These are phyloP conservation scores for Grosmannia serpens DNA, from an alignment of 2,329 filamentous ascomycete species.

Conservation along the genomic window DNA sequence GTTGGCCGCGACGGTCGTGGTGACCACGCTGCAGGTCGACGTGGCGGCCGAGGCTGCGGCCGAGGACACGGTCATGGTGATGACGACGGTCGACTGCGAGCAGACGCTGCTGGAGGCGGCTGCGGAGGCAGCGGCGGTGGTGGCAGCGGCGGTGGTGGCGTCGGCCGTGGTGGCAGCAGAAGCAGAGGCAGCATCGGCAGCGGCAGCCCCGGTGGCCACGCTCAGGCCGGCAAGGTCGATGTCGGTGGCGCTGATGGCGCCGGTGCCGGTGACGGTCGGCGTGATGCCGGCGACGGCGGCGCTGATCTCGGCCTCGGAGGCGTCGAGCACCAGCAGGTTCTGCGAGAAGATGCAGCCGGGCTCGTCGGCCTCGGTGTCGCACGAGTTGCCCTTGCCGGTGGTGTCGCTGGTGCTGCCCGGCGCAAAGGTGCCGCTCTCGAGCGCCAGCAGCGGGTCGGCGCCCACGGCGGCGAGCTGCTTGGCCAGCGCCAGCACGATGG, in stretches of 20 bases:
- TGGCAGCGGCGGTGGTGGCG: background rate
- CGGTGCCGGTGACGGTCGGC: constrained; percentile 13
- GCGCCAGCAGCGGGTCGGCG: constrained; percentile 49
- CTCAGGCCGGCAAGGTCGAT: constrained; percentile 11
- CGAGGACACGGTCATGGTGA: background rate
- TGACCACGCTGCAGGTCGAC: constrained; percentile 9
- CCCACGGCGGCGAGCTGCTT: constrained; percentile 48
- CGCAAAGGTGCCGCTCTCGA: constrained; percentile 51
- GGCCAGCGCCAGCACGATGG: constrained; percentile 46
- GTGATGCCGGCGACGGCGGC: constrained; percentile 33
- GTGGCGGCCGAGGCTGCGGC: constrained; percentile 9
- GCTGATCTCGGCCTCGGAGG: constrained; percentile 39
- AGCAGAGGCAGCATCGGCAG: constrained; percentile 8
- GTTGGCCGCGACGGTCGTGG: constrained; percentile 7
- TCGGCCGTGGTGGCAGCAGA: constrained; percentile 6
- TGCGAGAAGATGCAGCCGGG: constrained; percentile 44
- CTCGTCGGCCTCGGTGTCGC: constrained; percentile 35
- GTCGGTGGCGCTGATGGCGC: constrained; percentile 13
- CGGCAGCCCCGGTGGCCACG: constrained; percentile 5
- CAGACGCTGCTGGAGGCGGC: background rate
- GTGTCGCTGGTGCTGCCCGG: constrained; percentile 35
- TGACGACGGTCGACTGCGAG: constrained; percentile 6
- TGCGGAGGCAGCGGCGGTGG: constrained; percentile 5
- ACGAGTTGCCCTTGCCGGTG: constrained; percentile 38
- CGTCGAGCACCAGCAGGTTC: constrained; percentile 43